Percentiles rank a stretch among this genome's conserved stretches.
These are phyloP conservation scores for Hypoxylon intermedium DNA, from an alignment of 495 filamentous ascomycete genomes.

Conservation along the genomic window DNA sequence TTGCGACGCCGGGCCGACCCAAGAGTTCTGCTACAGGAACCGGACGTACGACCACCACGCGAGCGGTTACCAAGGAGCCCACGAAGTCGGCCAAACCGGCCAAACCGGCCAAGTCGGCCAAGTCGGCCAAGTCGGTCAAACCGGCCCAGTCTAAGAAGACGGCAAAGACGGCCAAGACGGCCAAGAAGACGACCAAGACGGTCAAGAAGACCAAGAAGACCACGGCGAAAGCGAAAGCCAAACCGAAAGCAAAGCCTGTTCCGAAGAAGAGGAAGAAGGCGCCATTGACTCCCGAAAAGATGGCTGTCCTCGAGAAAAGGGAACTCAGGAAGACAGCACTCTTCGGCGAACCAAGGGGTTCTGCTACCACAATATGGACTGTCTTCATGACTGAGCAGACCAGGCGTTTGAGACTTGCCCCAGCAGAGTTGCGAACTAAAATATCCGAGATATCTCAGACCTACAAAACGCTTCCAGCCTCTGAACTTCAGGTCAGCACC, in stretches of 20 bases:
- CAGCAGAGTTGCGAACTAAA: background rate
- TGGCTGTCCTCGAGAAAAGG: slow-evolving; percentile 26
- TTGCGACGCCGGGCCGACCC: slow-evolving; percentile 31
- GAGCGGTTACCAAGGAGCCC: slow-evolving; percentile 28
- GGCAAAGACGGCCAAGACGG: slow-evolving; percentile 20
- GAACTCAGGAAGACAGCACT: slow-evolving; percentile 41
- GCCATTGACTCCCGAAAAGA: slow-evolving; percentile 33
- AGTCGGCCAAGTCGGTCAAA: slow-evolving; percentile 4
- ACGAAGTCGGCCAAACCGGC: too few relatives aligned
- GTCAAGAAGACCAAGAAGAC: slow-evolving; percentile 30
- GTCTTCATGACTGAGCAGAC: slow-evolving; percentile 29
- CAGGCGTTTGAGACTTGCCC: background rate
- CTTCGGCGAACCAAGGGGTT: slow-evolving; percentile 29
- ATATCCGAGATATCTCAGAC: slow-evolving; percentile 13
- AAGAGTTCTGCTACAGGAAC: slow-evolving; percentile 21
- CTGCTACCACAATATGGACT: slow-evolving; percentile 22
- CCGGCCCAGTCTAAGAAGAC: slow-evolving; percentile 10
- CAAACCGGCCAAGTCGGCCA: slow-evolving; percentile 28
- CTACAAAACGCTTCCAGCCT: slow-evolving; percentile 40
- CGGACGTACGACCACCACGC: slow-evolving; percentile 19
- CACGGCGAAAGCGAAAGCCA: slow-evolving; percentile 9
- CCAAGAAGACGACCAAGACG: slow-evolving; percentile 18
- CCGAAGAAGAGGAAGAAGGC: slow-evolving; percentile 19
- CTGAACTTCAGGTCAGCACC: slow-evolving; percentile 44
- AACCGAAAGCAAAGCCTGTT: slow-evolving; percentile 24